These are phyloP conservation scores for Colletotrichum sp. DNA, from an alignment of 2,329 filamentous ascomycete genomes.

Conservation along the genomic window DNA sequence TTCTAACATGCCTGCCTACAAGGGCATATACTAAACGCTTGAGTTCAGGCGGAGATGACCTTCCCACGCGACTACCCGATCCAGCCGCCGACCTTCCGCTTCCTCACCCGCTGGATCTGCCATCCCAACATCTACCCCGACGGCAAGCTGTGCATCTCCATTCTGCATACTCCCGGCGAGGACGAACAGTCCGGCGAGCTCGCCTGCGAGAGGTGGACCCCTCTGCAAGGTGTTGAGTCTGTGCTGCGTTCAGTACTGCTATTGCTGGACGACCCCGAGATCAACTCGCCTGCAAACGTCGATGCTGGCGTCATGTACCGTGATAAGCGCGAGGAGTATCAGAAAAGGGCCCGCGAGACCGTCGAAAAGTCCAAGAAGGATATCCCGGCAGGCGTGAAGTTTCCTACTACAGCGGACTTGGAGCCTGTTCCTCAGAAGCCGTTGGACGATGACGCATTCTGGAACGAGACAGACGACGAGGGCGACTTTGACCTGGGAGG, in stretches of 20 bases:
- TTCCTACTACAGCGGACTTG: slow-evolving; percentile 77
- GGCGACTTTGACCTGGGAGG: slow-evolving; percentile 72
- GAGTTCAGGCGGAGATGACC: slow-evolving; percentile 75
- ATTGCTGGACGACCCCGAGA: slow-evolving; percentile 91
- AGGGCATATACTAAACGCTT: background rate
- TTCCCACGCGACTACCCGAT: slow-evolving; percentile 92
- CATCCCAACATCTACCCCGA: slow-evolving; percentile 95
- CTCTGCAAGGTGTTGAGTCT: slow-evolving; percentile 91
- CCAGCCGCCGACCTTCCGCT: slow-evolving; percentile 86
- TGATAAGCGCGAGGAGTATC: slow-evolving; percentile 73
- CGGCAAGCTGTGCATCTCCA: slow-evolving; percentile 93
- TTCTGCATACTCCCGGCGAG: slow-evolving; percentile 90
- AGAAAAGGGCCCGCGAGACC: slow-evolving; percentile 69
- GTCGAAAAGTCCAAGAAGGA: slow-evolving; percentile 78
- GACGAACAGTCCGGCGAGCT: slow-evolving; percentile 91
- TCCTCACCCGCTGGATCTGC: slow-evolving; percentile 74
- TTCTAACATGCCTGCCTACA: background rate
- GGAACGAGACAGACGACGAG: slow-evolving; percentile 77
- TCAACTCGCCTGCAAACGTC: slow-evolving; percentile 92
- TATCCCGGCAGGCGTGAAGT: slow-evolving; percentile 78
- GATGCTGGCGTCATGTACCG: slow-evolving; percentile 89
- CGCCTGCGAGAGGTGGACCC: slow-evolving; percentile 92
- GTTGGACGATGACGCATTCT: slow-evolving; percentile 79
- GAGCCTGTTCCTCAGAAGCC: slow-evolving; percentile 64
- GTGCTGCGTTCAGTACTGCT: slow-evolving; percentile 92